These are phyloP conservation scores for Arbutus unedo DNA, from an alignment of 148 eudicot genomes.

Conservation along the genomic window DNA sequence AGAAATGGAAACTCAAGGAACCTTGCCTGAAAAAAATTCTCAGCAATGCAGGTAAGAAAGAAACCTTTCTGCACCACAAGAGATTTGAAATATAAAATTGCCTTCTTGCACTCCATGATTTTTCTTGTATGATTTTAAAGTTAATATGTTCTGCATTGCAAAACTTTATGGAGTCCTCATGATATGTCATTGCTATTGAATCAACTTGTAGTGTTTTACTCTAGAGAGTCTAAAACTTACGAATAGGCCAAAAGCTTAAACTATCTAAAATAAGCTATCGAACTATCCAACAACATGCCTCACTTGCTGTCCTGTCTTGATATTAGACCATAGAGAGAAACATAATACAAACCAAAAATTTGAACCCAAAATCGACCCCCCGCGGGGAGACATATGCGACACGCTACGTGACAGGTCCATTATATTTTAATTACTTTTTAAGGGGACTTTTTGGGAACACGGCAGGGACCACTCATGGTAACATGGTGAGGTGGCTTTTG, in stretches of 20 bases:
- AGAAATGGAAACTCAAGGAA: slow-evolving; percentile 39
- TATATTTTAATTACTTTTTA: no score
- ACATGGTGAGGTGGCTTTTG: no score
- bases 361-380: not conserved
- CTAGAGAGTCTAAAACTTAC: not conserved
- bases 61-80: not conserved
- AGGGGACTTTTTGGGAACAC: no score
- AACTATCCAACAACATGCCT: not conserved
- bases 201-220: not conserved
- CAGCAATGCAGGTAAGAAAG: slow-evolving; percentile 48
- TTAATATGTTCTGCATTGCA: not conserved
- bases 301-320: not conserved
- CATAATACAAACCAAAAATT: not conserved
- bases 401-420: no score
- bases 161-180: not conserved
- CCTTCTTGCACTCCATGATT: not conserved
- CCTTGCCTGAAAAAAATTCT: slow-evolving; percentile 22
- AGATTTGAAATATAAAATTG: not conserved
- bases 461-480: no score
- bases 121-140: not conserved
- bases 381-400: no score
- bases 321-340: not conserved
- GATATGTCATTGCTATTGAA: not conserved
- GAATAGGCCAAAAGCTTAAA: not conserved
- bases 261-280: not conserved